These are phyloP conservation scores for Kluyveromyces sp. DNA, from an alignment of 1,139 yeast species.

Conservation along the genomic window DNA sequence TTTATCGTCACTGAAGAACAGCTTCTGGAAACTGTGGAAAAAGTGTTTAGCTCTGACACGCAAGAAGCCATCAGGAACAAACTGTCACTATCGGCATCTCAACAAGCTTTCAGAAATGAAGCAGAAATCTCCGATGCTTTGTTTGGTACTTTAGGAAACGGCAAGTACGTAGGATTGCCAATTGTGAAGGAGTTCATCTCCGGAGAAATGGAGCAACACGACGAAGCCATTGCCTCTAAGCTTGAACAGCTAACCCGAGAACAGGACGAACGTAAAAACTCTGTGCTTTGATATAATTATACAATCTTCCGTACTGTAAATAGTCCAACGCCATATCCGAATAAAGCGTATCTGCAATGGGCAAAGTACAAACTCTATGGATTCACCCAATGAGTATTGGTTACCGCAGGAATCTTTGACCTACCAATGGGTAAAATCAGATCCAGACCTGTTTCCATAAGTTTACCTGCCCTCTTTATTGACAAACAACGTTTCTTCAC, in stretches of 20 bases:
- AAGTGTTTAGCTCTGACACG: constrained; percentile 27
- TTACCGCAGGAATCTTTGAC: too few relatives aligned
- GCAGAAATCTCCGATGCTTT: constrained; percentile 27
- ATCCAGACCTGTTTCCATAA: too few relatives aligned
- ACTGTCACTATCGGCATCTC: constrained; percentile 16
- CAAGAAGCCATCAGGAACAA: constrained; percentile 19
- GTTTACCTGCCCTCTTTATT: too few relatives aligned
- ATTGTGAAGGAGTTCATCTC: constrained; percentile 28
- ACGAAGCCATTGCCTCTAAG: constrained; percentile 18
- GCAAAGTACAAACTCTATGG: too few relatives aligned
- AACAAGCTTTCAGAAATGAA: constrained; percentile 19
- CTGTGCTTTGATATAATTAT: constrained; percentile 2
- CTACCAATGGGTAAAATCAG: too few relatives aligned
- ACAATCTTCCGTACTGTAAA: constrained; percentile 1
- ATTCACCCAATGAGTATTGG: too few relatives aligned
- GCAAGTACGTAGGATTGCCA: constrained; percentile 28
- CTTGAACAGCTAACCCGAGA: constrained; percentile 8
- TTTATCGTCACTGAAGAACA: constrained; percentile 34
- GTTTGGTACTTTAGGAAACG: constrained; percentile 30
- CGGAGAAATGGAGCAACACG: constrained; percentile 28
- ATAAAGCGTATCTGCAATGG: too few relatives aligned
- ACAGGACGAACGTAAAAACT: constrained; percentile 4
- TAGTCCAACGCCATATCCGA: too few relatives aligned
- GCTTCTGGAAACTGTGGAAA: constrained; percentile 29
- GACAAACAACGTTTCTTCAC: background rate